Evolutionary conservation across 306 rosid genomes (phyloP).

Genomic region (Biancaea sappan): DNA sequence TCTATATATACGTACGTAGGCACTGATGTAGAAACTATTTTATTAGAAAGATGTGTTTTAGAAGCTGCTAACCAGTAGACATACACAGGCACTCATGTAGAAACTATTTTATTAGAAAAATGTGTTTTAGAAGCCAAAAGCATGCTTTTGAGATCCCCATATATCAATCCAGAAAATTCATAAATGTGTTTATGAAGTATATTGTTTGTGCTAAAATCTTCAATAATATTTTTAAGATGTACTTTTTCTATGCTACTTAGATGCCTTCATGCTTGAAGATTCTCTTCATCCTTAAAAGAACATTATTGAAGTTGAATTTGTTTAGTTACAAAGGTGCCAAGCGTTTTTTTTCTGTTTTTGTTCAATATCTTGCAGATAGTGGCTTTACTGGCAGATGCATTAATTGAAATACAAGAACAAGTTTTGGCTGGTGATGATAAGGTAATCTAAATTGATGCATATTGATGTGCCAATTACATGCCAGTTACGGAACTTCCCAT

Average conservation of each 20-base stretch:
- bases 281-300: not conserved
- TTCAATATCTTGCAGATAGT: slow-evolving; percentile 62
- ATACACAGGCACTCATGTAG: not conserved
- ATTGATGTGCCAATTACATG: slow-evolving; percentile 3
- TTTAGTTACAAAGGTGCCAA: not conserved
- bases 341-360: not conserved
- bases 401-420: slow-evolving; percentile 88
- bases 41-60: slow-evolving; percentile 1
- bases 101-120: not conserved
- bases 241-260: not conserved
- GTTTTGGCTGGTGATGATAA: slow-evolving; percentile 67
- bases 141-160: not conserved
- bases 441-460: slow-evolving; percentile 42
- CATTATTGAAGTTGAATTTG: slow-evolving; percentile 1
- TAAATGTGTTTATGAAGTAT: no score
- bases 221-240: not conserved
- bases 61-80: no score
- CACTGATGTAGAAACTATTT: not conserved
- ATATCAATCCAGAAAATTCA: not conserved
- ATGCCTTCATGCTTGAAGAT: slow-evolving; percentile 13
- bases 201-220: no score
- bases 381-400: slow-evolving; percentile 79
- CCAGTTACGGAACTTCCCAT: slow-evolving; percentile 10
- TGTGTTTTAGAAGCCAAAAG: slow-evolving; percentile 17
- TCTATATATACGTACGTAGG: not conserved